Evolutionary conservation across 1,284 basidiomycete species (phyloP).

Genomic region (Boletus semigastroideus): DNA sequence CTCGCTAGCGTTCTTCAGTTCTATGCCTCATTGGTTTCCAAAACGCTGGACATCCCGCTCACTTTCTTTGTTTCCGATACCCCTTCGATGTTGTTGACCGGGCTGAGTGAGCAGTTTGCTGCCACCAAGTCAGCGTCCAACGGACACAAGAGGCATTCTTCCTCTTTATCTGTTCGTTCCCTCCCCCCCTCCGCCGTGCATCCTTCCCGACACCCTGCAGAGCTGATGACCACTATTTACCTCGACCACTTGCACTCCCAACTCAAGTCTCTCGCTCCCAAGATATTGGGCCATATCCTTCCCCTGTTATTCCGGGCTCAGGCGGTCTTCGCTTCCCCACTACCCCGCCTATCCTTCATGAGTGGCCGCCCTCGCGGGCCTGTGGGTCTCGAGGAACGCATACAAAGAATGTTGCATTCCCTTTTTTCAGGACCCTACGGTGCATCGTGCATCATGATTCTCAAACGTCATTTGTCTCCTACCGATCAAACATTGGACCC

Average conservation of each 20-base stretch:
- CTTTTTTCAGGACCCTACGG: conserved; percentile 67
- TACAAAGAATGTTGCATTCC: conserved; percentile 53
- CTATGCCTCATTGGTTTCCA: conserved; percentile 57
- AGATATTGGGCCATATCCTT: conserved; percentile 55
- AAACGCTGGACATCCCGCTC: conserved; percentile 43
- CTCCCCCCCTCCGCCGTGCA: conserved; percentile 21
- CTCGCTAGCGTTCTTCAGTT: conserved; percentile 53
- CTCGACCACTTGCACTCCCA: conserved; percentile 61
- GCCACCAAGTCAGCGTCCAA: conserved; percentile 30
- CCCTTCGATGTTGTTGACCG: conserved; percentile 16
- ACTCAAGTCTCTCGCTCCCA: conserved; percentile 54
- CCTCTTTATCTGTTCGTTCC: conserved; percentile 30
- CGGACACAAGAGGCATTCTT: conserved; percentile 54
- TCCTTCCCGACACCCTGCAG: conserved; percentile 48
- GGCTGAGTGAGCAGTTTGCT: conserved; percentile 29
- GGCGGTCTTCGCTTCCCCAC: conserved; percentile 58
- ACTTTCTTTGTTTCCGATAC: conserved; percentile 24
- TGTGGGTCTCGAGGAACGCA: conserved; percentile 50
- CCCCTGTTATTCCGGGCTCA: conserved; percentile 69
- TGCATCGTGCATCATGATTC: conserved; percentile 58
- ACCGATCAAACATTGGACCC: conserved; percentile 22
- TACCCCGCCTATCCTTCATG: conserved; percentile 61
- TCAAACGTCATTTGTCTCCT: conserved; percentile 49
- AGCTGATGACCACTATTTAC: conserved; percentile 61
- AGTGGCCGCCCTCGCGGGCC: conserved; percentile 37